Evolutionary conservation across 2,329 filamentous ascomycete genomes (phyloP).

Genomic region (Fusarium albosuccineum): DNA sequence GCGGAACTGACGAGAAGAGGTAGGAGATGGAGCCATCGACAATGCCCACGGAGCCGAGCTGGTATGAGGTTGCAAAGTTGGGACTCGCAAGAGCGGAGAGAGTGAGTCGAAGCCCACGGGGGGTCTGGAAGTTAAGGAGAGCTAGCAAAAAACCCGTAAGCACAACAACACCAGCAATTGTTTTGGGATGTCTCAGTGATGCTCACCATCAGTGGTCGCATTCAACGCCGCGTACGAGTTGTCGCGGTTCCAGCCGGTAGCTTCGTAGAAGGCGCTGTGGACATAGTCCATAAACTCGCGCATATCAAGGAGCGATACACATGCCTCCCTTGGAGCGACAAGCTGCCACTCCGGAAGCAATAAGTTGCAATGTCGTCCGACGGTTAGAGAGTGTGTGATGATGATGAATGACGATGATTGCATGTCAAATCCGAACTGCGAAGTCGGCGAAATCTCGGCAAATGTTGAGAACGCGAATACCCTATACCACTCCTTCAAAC

Average conservation of each 20-base stretch:
- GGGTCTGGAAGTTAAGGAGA: conserved; percentile 89
- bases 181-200: neutral
- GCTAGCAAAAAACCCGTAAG: conserved; percentile 61
- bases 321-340: conserved; percentile 43
- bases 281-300: conserved; percentile 98
- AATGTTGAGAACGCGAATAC: conserved; percentile 6
- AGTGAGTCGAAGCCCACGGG: conserved; percentile 84
- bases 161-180: conserved; percentile 18
- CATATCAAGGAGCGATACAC: conserved; percentile 67
- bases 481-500: conserved; percentile 15
- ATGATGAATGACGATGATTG: conserved; percentile 9
- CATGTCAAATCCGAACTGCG: neutral
- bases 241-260: conserved; percentile 89
- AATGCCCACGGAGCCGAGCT: conserved; percentile 87
- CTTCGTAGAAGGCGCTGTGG: conserved; percentile 88
- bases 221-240: conserved; percentile 92
- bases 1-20: conserved; percentile 88
- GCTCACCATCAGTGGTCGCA: conserved; percentile 81
- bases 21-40: conserved; percentile 98
- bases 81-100: conserved; percentile 92
- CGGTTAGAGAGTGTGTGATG: neutral
- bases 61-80: conserved; percentile 95
- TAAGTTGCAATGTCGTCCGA: neutral
- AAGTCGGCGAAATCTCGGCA: conserved; percentile 33
- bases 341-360: conserved; percentile 34